Evolutionary conservation across 768 basidiomycete genomes (phyloP).

Genomic region (Punctularia strigosozonata): DNA sequence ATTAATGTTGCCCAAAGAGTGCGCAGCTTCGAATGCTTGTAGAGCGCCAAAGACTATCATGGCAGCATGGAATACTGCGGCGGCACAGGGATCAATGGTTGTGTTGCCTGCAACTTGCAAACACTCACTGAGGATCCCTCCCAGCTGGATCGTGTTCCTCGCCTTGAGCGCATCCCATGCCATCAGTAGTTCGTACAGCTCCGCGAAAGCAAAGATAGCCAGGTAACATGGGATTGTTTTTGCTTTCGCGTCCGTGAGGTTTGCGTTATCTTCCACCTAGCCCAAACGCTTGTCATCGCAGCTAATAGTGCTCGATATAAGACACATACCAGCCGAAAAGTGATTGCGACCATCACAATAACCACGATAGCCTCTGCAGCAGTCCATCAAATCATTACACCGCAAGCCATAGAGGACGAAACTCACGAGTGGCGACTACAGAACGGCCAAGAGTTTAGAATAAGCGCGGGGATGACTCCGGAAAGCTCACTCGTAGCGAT

Average conservation of each 20-base stretch:
- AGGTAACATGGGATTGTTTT: slow-evolving; percentile 80
- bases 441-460: not conserved
- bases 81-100: not conserved
- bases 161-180: slow-evolving; percentile 72
- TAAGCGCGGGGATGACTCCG: not conserved
- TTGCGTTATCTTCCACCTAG: slow-evolving; percentile 42
- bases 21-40: slow-evolving; percentile 69
- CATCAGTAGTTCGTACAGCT: slow-evolving; percentile 75
- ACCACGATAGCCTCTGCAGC: slow-evolving; percentile 62
- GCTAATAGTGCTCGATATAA: not conserved
- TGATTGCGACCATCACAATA: slow-evolving; percentile 60
- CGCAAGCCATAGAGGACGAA: not conserved
- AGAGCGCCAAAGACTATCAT: slow-evolving; percentile 65
- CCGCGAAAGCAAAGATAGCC: slow-evolving; percentile 71
- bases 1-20: not conserved
- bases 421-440: slow-evolving; percentile 51
- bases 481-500: slow-evolving; percentile 50
- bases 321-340: slow-evolving; percentile 47
- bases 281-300: slow-evolving; percentile 2
- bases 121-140: slow-evolving; percentile 57
- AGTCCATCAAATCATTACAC: not conserved
- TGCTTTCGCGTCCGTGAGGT: slow-evolving; percentile 33
- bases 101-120: not conserved
- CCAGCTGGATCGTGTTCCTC: slow-evolving; percentile 69
- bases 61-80: slow-evolving; percentile 60